Conservation (phyloP, 2,329 filamentous ascomycete genomes). For the Colletotrichum falcatum region DNA sequence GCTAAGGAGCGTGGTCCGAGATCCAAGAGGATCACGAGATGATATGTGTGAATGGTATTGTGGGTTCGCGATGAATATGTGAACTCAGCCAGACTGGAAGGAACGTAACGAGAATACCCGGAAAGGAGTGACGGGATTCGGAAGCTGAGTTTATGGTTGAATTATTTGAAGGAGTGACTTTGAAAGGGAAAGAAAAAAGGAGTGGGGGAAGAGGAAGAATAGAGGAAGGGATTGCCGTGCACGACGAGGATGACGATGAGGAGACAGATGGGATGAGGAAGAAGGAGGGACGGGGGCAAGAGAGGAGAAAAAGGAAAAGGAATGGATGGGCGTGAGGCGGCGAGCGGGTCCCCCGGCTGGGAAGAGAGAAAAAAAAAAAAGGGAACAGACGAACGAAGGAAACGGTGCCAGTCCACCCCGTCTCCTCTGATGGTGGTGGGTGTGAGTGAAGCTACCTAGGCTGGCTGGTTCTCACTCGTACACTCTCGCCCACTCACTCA, state of each 20-base stretch:
- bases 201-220: conserved; percentile 52
- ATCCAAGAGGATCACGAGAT: conserved; percentile 43
- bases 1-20: conserved; percentile 45
- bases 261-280: conserved; percentile 50
- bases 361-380: conserved; percentile 23
- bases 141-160: conserved; percentile 49
- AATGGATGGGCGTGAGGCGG: conserved; percentile 43
- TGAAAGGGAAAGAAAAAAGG: conserved; percentile 54
- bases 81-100: conserved; percentile 47
- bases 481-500: neutral
- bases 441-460: neutral
- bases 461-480: neutral
- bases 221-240: conserved; percentile 51
- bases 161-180: conserved; percentile 64
- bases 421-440: conserved; percentile 18
- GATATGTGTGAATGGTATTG: conserved; percentile 38
- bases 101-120: conserved; percentile 59
- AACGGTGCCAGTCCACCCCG: conserved; percentile 36
- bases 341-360: conserved; percentile 9
- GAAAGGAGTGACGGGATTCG: conserved; percentile 66
- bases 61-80: conserved; percentile 41
- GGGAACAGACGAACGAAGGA: conserved; percentile 33
- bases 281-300: conserved; percentile 47
- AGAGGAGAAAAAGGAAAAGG: conserved; percentile 46
- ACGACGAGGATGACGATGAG: conserved; percentile 52